These are phyloP conservation scores for Cutaneotrichosporon sp. DNA, from an alignment of 1,284 basidiomycete genomes.

Conservation along the genomic window DNA sequence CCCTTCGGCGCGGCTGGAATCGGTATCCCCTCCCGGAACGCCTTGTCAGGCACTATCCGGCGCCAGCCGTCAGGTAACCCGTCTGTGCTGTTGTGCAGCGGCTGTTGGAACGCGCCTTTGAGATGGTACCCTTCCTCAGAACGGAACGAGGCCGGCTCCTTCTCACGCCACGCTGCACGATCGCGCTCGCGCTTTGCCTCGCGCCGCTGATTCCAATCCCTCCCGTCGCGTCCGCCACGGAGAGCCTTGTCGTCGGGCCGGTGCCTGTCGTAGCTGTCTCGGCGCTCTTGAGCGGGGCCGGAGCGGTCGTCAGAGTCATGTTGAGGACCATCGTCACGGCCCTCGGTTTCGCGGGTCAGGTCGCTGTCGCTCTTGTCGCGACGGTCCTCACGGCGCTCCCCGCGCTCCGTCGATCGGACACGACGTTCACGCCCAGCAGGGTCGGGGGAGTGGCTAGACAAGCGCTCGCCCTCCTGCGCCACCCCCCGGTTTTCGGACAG, in stretches of 20 bases:
- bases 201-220: background rate
- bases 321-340: background rate
- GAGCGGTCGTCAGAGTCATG: background rate
- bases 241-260: background rate
- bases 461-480: background rate
- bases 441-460: background rate
- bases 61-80: background rate
- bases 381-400: background rate
- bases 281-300: background rate
- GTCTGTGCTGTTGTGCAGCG: conserved; percentile 4
- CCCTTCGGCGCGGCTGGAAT: background rate
- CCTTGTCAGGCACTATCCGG: conserved; percentile 7
- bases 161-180: background rate
- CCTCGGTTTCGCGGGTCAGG: background rate
- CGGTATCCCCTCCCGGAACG: conserved; percentile 3
- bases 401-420: background rate
- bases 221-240: background rate
- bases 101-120: conserved; percentile 7
- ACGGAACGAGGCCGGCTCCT: background rate
- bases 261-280: background rate
- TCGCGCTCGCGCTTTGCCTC: background rate
- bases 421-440: background rate
- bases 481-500: background rate
- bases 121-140: conserved; percentile 1
- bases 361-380: background rate